Base-by-base conservation (phyloP, 2,329 filamentous ascomycete genomes). In the Sordariomycetes sp. region DNA sequence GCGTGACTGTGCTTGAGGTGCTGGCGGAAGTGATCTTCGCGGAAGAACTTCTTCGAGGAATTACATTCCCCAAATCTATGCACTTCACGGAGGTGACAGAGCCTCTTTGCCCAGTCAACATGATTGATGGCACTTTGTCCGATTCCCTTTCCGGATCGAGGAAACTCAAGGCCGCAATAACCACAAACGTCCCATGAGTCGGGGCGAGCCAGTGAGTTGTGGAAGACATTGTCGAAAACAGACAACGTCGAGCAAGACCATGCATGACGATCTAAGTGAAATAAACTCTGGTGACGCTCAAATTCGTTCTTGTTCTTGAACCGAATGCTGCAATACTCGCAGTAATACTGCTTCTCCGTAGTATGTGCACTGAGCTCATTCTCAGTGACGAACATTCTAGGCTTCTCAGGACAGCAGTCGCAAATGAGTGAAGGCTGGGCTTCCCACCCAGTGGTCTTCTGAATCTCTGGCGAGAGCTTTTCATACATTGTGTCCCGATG, bases 271-370 rank as follows among this genome's bases (percentile, higher is more conserved):
- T 92, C 79, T 8, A 96, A 72, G 57, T 96, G 90, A 9, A 96
- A 74, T 11, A 88, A 94, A 51, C 95, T 96, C 51, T 94, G 88
- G 54, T 96, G 90, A 21, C 92, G 78, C 58, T 96, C 90, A 3
- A 88, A 88, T 62, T 96, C 92, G 49, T 96, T 96, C 63, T 96
- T 96, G 64, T 96, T 96, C 62, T 96, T 96, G 68, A 96, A 96
- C 9, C 90, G 79, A 54, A 95, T 95, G 28, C 83, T 82, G 57
- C 90, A 96, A 55, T 86, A 96, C 19, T 78, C 73, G 58, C 90
- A 96, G 42, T 85, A 84, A 57, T 95, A 96, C 59, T 96, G 90
- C 59, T 96, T 96, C 59, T 96, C 92, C 52, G 86, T 79, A 58
- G 92, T 86, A 55, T 96, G 90, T 29, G 80, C 66, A 42, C 90